Percentiles rank a stretch among this genome's conserved stretches.
Conservation (phyloP, 2,329 filamentous ascomycete genomes). For the Aspergillus sp. region DNA sequence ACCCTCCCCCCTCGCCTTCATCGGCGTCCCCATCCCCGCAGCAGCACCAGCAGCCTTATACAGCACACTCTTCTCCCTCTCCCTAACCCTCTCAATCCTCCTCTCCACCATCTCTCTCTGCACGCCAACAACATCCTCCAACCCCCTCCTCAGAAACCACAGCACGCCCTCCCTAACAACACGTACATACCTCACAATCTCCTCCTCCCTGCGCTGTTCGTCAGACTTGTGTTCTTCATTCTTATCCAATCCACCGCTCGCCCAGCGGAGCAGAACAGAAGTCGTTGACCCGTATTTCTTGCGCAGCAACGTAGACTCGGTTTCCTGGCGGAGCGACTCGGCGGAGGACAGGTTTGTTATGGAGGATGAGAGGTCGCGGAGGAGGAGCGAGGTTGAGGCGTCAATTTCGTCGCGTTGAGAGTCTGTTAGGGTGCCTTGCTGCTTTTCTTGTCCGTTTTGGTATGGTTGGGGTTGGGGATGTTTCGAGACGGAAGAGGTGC, state of each 20-base stretch:
- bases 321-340: conserved; percentile 72
- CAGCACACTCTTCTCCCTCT: conserved; percentile 80
- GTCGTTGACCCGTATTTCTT: conserved; percentile 57
- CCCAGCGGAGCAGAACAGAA: conserved; percentile 61
- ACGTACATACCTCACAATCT: conserved; percentile 57
- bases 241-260: conserved; percentile 35
- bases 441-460: conserved; percentile 27
- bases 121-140: conserved; percentile 69
- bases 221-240: conserved; percentile 46
- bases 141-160: conserved; percentile 67
- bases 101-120: conserved; percentile 94
- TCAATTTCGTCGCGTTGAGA: conserved; percentile 80
- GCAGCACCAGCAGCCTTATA: conserved; percentile 50
- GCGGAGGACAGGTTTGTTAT: conserved; percentile 75
- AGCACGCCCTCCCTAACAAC: conserved; percentile 75
- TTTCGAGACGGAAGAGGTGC: conserved; percentile 13
- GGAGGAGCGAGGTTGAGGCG: conserved; percentile 73
- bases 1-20: conserved; percentile 8
- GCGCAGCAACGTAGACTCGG: conserved; percentile 61
- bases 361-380: conserved; percentile 75
- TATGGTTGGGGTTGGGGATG: conserved; percentile 26
- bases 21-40: conserved; percentile 1
- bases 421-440: conserved; percentile 54
- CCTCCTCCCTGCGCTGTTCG: conserved; percentile 69
- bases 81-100: conserved; percentile 72